A percentile compares a stretch with the other conserved stretches of the same genome.
These are phyloP conservation scores for Phytopythium montanum DNA, from an alignment of 352 stramenopile species.

Conservation along the genomic window DNA sequence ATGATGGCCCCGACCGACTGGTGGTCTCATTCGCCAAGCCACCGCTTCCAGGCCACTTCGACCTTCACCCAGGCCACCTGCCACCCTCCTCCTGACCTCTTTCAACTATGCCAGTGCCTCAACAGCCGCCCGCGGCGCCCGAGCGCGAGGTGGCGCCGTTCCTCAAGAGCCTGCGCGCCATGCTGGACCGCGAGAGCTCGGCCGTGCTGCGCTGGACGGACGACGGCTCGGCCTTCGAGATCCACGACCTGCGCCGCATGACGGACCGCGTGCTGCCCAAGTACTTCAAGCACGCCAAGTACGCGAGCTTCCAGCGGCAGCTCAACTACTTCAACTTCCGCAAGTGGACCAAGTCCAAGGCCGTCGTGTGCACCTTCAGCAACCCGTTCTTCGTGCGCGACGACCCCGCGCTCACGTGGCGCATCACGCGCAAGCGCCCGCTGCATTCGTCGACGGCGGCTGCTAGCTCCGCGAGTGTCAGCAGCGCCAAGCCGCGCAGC, in stretches of 20 bases:
- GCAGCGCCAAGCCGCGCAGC: background rate
- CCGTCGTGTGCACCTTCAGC: slow-evolving; percentile 72
- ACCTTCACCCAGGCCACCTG: background rate
- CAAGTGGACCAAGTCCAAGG: slow-evolving; percentile 77
- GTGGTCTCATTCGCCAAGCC: background rate
- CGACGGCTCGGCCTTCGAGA: slow-evolving; percentile 59
- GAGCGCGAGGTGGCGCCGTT: slow-evolving; percentile 60
- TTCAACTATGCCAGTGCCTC: background rate
- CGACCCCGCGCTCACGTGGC: slow-evolving; percentile 51
- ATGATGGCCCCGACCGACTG: background rate
- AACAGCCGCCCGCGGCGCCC: background rate
- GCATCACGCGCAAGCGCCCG: slow-evolving; percentile 58
- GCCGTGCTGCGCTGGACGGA: slow-evolving; percentile 50
- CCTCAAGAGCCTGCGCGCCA: slow-evolving; percentile 45
- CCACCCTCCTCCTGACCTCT: background rate
- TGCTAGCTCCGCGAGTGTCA: too few species aligned
- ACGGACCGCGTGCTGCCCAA: slow-evolving; percentile 82
- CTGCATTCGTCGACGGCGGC: slow-evolving; percentile 11
- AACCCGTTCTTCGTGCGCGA: slow-evolving; percentile 67
- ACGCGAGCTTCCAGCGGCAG: slow-evolving; percentile 88
- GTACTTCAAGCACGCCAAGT: slow-evolving; percentile 91
- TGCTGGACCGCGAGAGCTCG: slow-evolving; percentile 55
- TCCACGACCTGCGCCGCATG: slow-evolving; percentile 67
- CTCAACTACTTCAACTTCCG: slow-evolving; percentile 92
- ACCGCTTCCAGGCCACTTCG: background rate